Percentiles rank a stretch among this genome's conserved stretches.
Conservation (phyloP, 768 basidiomycete species). For the Termitomyces titanicus region DNA sequence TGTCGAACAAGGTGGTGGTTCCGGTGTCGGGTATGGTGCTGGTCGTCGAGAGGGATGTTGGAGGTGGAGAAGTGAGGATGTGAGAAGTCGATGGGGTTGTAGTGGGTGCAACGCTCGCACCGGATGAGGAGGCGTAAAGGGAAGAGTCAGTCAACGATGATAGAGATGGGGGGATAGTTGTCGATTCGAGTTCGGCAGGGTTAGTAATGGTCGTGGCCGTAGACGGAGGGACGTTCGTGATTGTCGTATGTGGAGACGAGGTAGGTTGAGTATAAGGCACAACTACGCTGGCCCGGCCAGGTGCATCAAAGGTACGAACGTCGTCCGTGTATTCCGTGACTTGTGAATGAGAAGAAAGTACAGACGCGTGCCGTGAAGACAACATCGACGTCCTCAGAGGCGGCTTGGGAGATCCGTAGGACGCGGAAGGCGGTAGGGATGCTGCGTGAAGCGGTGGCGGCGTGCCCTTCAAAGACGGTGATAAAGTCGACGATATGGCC, state of each 20-base stretch:
- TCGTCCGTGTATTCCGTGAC: background rate
- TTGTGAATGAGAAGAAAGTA: conserved; percentile 9
- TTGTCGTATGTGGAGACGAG: background rate
- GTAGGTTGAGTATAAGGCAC: background rate
- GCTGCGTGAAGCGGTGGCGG: background rate
- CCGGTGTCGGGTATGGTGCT: conserved; percentile 11
- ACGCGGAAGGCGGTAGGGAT: background rate
- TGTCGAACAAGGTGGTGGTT: conserved; percentile 18
- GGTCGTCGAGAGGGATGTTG: conserved; percentile 6
- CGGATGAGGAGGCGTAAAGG: conserved; percentile 3
- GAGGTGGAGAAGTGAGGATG: background rate
- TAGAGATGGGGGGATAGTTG: background rate
- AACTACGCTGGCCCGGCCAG: too few species aligned
- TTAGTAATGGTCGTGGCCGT: background rate
- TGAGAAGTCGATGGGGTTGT: background rate
- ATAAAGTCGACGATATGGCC: background rate
- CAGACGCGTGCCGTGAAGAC: conserved; percentile 6
- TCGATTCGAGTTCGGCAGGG: too few species aligned
- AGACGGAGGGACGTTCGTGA: background rate
- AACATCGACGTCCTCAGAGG: background rate
- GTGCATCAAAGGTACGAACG: background rate
- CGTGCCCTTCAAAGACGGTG: background rate
- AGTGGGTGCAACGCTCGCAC: background rate
- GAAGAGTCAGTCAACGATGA: background rate
- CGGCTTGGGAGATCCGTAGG: background rate